Evolutionary conservation across 1,139 yeast genomes (phyloP).

Genomic region (Diutina rugosa): DNA sequence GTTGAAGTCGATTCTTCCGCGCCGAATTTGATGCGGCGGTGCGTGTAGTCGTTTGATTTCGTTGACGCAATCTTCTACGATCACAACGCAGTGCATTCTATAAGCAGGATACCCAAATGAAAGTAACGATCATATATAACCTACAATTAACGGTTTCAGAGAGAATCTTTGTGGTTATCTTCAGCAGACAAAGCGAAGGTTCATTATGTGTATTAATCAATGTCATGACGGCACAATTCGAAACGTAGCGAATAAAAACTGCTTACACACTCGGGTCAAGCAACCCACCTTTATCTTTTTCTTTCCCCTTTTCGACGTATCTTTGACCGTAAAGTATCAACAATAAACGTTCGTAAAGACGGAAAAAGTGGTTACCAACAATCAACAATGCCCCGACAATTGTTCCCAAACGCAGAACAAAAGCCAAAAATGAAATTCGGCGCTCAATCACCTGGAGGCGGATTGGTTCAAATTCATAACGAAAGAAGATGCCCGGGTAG

Average conservation of each 20-base stretch:
- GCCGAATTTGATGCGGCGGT: not conserved
- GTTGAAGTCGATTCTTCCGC: not conserved
- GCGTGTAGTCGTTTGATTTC: too few species aligned
- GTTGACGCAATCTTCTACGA: too few species aligned
- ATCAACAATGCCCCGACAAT: slow-evolving; percentile 63
- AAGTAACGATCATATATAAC: too few species aligned
- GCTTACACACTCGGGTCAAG: not conserved
- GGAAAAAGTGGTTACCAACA: slow-evolving; percentile 35
- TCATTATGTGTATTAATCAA: too few species aligned
- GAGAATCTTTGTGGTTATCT: too few species aligned
- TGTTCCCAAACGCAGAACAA: slow-evolving; percentile 67
- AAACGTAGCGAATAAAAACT: not conserved
- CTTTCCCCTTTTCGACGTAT: slow-evolving; percentile 42
- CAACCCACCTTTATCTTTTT: slow-evolving; percentile 30
- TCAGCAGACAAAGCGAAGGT: too few species aligned
- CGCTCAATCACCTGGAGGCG: slow-evolving; percentile 55
- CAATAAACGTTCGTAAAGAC: slow-evolving; percentile 34
- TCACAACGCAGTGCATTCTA: too few species aligned
- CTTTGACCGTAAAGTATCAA: slow-evolving; percentile 34
- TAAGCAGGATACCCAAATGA: too few species aligned
- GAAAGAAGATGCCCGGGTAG: slow-evolving; percentile 68
- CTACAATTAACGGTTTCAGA: too few species aligned
- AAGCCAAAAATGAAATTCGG: slow-evolving; percentile 66
- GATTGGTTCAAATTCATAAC: slow-evolving; percentile 83
- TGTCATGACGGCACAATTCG: too few species aligned